These are phyloP conservation scores for Linaria vulgaris DNA, from an alignment of 257 asterid species.

Conservation along the genomic window DNA sequence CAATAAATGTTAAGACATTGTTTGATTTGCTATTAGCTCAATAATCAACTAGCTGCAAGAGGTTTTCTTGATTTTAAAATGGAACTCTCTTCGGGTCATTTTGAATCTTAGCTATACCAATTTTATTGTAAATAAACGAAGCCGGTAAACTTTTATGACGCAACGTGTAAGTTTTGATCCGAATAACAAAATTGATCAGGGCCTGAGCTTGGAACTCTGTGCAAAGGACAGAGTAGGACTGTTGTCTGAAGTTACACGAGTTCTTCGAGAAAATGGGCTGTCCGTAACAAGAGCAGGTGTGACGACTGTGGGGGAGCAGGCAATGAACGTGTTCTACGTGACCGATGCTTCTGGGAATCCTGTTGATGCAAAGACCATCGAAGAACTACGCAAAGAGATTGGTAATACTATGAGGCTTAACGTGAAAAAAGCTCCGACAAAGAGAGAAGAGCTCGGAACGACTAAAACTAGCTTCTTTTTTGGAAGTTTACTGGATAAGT, in stretches of 20 bases:
- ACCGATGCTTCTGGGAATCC: constrained; percentile 86
- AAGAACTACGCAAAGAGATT: constrained; percentile 67
- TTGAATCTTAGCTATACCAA: background rate
- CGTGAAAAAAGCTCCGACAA: constrained; percentile 63
- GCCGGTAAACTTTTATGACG: background rate
- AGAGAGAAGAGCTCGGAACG: constrained; percentile 47
- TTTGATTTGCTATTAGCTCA: too few relatives aligned
- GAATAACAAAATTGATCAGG: constrained; percentile 43
- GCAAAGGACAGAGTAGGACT: constrained; percentile 97
- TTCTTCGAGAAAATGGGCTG: constrained; percentile 83
- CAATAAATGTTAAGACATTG: too few relatives aligned
- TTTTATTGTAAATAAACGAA: background rate
- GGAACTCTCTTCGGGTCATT: too few relatives aligned
- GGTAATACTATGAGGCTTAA: constrained; percentile 83
- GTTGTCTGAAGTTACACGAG: constrained; percentile 84
- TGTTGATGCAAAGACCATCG: constrained; percentile 65
- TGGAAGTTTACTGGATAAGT: constrained; percentile 70
- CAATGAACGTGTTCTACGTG: constrained; percentile 74
- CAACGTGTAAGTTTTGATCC: background rate
- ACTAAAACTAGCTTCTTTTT: constrained; percentile 80
- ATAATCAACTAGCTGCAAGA: too few relatives aligned
- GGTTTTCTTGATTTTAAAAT: too few relatives aligned
- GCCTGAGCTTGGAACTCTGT: constrained; percentile 77
- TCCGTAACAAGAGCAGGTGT: constrained; percentile 91
- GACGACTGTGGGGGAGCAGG: constrained; percentile 82